These are phyloP conservation scores for Aphanomyces euteiches DNA, from an alignment of 352 stramenopile genomes.

Conservation along the genomic window DNA sequence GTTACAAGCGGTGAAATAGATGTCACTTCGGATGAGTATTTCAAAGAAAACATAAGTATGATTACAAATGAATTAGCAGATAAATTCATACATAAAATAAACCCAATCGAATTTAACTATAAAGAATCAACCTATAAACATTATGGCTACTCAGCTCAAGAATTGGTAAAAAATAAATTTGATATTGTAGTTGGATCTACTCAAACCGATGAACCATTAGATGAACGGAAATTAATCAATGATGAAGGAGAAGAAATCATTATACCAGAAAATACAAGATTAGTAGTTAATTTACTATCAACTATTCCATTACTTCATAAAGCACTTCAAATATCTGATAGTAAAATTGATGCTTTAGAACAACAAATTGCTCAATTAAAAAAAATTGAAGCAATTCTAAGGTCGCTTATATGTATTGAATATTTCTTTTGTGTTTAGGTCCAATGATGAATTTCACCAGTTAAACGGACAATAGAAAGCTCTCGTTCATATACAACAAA, in stretches of 20 bases:
- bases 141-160: neutral
- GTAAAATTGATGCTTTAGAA: neutral
- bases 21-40: neutral
- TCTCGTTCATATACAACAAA: slow-evolving; percentile 13
- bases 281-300: neutral
- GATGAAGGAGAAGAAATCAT: neutral
- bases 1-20: neutral
- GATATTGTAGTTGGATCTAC: neutral
- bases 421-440: neutral
- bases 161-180: slow-evolving; percentile 4
- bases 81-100: neutral
- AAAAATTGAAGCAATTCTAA: neutral
- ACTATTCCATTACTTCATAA: neutral
- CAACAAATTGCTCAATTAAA: neutral
- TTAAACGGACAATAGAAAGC: slow-evolving; percentile 22
- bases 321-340: neutral
- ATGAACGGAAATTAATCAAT: too few species aligned
- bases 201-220: neutral
- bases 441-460: slow-evolving; percentile 5
- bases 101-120: neutral
- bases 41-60: neutral
- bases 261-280: neutral
- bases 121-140: neutral
- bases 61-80: neutral
- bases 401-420: neutral